A percentile compares a stretch with the other conserved stretches of the same genome.
phyloP scores from a whole-genome alignment of 352 stramenopile genomes.

The Phytophthora ramorum region DNA sequence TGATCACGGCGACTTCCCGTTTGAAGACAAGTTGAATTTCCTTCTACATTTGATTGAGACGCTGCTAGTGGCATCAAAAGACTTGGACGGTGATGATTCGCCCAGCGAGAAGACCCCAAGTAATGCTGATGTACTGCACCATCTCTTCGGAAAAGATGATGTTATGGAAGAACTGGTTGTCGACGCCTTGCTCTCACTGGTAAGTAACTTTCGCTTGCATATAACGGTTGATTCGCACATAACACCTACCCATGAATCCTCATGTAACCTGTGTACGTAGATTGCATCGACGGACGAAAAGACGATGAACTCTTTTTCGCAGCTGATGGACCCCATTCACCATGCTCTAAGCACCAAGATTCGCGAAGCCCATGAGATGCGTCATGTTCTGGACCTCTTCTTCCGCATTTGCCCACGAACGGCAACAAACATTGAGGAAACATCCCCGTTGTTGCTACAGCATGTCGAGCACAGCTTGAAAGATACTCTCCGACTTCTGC shows the following conservation, averaged over 20 bases:
- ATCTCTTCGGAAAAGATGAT: constrained; percentile 70
- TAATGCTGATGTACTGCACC: constrained; percentile 55
- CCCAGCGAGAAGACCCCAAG: not conserved
- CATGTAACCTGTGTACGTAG: constrained; percentile 27
- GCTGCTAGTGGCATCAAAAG: constrained; percentile 48
- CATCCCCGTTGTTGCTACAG: constrained; percentile 73
- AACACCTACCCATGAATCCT: not conserved
- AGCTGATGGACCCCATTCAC: constrained; percentile 69
- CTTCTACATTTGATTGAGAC: constrained; percentile 68
- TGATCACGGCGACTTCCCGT: constrained; percentile 57
- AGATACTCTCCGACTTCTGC: constrained; percentile 69
- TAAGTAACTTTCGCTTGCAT: constrained; percentile 22
- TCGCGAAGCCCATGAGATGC: constrained; percentile 76
- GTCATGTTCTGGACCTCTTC: constrained; percentile 76
- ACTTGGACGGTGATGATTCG: constrained; percentile 16
- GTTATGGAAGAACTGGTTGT: constrained; percentile 77
- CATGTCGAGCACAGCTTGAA: constrained; percentile 84
- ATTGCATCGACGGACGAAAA: constrained; percentile 61
- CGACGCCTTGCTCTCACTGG: constrained; percentile 65
- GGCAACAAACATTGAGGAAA: constrained; percentile 79
- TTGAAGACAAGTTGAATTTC: constrained; percentile 76
- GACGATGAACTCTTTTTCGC: constrained; percentile 59
- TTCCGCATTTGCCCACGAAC: constrained; percentile 74
- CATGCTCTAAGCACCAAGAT: constrained; percentile 75
- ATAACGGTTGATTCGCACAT: not conserved